Evolutionary conservation across 176 grass and related monocot species (phyloP).

Genomic region (Bothriochloa decipiens): DNA sequence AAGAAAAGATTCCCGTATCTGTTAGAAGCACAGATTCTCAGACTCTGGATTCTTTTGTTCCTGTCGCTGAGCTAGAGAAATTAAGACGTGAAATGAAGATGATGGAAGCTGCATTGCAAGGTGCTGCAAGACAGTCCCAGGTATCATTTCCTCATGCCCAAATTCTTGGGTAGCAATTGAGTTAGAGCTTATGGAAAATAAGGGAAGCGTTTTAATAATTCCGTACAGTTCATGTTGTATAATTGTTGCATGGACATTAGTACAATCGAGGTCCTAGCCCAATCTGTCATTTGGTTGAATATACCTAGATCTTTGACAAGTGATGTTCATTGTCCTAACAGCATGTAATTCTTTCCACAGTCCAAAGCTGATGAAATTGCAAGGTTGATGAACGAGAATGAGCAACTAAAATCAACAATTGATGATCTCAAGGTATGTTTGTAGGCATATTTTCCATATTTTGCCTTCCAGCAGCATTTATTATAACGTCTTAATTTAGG

Average conservation of each 20-base stretch:
- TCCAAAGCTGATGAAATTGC: constrained; percentile 98
- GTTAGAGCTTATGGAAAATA: constrained; percentile 31
- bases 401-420: constrained; percentile 81
- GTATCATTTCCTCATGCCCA: constrained; percentile 51
- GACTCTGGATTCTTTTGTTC: constrained; percentile 47
- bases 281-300: constrained; percentile 18
- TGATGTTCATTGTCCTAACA: constrained; percentile 26
- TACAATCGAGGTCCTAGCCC: not conserved
- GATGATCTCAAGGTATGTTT: constrained; percentile 92
- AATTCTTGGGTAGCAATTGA: constrained; percentile 15
- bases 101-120: constrained; percentile 99
- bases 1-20: constrained; percentile 47
- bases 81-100: constrained; percentile 90
- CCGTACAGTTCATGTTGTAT: not conserved
- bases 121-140: constrained; percentile 99
- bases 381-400: constrained; percentile 93
- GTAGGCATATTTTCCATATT: constrained; percentile 13
- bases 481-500: not conserved
- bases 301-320: not conserved
- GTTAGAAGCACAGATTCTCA: constrained; percentile 43
- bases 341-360: constrained; percentile 50
- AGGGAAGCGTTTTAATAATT: constrained; percentile 17
- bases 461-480: constrained; percentile 30
- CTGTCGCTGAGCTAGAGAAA: constrained; percentile 66
- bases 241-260: not conserved